These are phyloP conservation scores for Suillus plorans DNA, from an alignment of 768 basidiomycete species.

Conservation along the genomic window DNA sequence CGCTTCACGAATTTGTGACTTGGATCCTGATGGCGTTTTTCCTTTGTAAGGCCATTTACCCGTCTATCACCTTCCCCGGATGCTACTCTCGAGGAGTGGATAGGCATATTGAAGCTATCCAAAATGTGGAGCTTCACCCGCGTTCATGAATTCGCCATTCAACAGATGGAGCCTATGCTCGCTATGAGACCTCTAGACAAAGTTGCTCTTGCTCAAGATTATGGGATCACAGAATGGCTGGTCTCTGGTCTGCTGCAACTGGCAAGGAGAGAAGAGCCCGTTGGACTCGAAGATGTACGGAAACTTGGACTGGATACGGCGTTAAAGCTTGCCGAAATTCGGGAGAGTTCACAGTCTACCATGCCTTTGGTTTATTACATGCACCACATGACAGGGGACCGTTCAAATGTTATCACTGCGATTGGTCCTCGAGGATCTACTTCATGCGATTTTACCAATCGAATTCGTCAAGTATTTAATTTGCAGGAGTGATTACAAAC, in stretches of 20 bases:
- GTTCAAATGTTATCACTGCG: not conserved
- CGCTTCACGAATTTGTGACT: not conserved
- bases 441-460: not conserved
- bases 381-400: not conserved
- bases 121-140: constrained; percentile 37
- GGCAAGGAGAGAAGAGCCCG: constrained; percentile 12
- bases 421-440: not conserved
- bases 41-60: not conserved
- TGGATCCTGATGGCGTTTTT: not conserved
- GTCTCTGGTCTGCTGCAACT: constrained; percentile 22
- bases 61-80: not conserved
- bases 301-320: constrained; percentile 16
- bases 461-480: not conserved
- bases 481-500: not conserved
- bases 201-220: constrained; percentile 29
- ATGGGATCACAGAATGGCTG: constrained; percentile 35
- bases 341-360: constrained; percentile 16
- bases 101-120: constrained; percentile 38
- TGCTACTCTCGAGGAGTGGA: constrained; percentile 32
- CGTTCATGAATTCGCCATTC: constrained; percentile 30
- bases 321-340: constrained; percentile 22
- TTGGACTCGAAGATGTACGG: constrained; percentile 16
- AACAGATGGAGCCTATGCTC: constrained; percentile 18
- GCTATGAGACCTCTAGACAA: constrained; percentile 20
- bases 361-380: not conserved